Conservation (phyloP, 2,329 filamentous ascomycete species). For the Venturia asperata region DNA sequence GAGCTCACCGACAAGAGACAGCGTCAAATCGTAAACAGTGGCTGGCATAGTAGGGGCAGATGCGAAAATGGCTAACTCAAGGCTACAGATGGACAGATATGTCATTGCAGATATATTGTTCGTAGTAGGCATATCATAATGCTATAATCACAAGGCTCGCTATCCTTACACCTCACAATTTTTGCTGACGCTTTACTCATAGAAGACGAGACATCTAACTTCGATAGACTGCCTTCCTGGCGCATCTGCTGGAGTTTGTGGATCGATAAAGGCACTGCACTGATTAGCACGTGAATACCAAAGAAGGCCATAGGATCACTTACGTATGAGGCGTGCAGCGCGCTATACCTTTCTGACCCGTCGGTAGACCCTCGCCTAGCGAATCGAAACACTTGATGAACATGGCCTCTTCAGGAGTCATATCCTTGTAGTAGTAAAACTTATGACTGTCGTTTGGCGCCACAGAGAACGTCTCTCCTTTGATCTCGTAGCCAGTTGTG, state of each 20-base stretch:
- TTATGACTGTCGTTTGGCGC: conserved; percentile 50
- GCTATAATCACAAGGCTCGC: no score
- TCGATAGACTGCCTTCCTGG: conserved; percentile 55
- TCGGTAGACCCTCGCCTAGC: conserved; percentile 21
- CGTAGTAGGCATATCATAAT: no score
- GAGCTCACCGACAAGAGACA: no score
- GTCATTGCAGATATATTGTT: no score
- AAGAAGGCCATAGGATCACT: not conserved
- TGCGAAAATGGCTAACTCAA: no score
- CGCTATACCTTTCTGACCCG: conserved; percentile 18
- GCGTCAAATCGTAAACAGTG: no score
- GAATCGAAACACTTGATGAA: conserved; percentile 37
- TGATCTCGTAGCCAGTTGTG: conserved; percentile 54
- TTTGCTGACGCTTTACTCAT: conserved; percentile 35
- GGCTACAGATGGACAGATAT: no score
- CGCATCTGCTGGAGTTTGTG: conserved; percentile 42
- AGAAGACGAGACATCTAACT: conserved; percentile 56
- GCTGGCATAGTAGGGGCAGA: no score
- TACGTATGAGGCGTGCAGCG: conserved; percentile 15
- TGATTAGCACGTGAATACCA: not conserved
- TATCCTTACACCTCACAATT: not conserved
- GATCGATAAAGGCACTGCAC: conserved; percentile 18
- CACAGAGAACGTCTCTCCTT: conserved; percentile 57
- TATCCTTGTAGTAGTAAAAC: conserved; percentile 62
- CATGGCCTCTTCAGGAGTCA: conserved; percentile 52